A percentile compares a stretch with the other conserved stretches of the same genome.
Conservation (phyloP, 2,329 filamentous ascomycete genomes). For the Lachnellula subtilissima region DNA sequence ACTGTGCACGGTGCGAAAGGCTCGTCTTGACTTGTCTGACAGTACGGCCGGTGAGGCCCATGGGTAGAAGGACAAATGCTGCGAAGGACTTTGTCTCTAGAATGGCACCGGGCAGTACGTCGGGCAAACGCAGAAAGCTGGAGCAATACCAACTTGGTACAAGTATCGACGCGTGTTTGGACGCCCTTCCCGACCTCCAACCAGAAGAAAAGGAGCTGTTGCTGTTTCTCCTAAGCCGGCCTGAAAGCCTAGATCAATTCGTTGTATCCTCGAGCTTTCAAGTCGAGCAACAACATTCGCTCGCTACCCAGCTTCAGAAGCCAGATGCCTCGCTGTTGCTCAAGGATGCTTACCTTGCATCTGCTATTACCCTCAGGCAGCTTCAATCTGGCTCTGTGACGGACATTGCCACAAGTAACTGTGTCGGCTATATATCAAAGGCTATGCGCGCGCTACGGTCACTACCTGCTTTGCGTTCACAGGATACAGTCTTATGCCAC, state of each 20-base stretch:
- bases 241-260: conserved; percentile 20
- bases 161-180: conserved; percentile 3
- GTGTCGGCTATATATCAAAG: conserved; percentile 16
- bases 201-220: conserved; percentile 23
- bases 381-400: conserved; percentile 13
- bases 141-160: not conserved
- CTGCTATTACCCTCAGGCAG: conserved; percentile 21
- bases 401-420: conserved; percentile 4
- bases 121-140: not conserved
- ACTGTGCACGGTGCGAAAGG: conserved; percentile 20
- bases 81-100: not conserved
- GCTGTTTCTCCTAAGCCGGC: conserved; percentile 19
- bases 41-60: conserved; percentile 16
- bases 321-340: conserved; percentile 17
- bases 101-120: not conserved
- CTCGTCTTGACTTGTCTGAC: conserved; percentile 17
- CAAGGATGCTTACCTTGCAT: conserved; percentile 28
- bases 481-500: conserved; percentile 23
- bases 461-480: conserved; percentile 15
- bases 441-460: conserved; percentile 24
- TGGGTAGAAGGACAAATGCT: conserved; percentile 18
- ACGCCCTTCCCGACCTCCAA: conserved; percentile 4
- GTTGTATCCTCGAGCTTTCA: conserved; percentile 23
- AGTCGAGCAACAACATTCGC: conserved; percentile 15
- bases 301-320: conserved; percentile 16